These are phyloP conservation scores for Colletotrichum viniferum DNA, from an alignment of 2,329 filamentous ascomycete species.

Conservation along the genomic window DNA sequence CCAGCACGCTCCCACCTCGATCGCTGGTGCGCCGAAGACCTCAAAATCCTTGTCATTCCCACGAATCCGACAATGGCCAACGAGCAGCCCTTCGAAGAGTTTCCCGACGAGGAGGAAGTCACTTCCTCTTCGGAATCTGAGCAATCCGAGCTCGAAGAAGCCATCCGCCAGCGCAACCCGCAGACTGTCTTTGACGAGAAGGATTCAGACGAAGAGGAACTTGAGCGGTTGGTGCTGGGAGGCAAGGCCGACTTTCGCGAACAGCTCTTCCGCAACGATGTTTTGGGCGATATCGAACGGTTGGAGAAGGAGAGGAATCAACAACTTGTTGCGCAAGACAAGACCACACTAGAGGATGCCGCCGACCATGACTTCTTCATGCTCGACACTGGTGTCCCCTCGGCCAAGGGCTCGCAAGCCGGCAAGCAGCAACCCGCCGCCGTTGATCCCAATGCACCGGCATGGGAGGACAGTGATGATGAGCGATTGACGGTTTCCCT, in stretches of 20 bases:
- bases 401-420: slow-evolving; percentile 35
- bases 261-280: slow-evolving; percentile 67
- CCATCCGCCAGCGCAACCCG: slow-evolving; percentile 24
- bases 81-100: slow-evolving; percentile 22
- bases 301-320: slow-evolving; percentile 34
- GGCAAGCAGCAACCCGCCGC: slow-evolving; percentile 25
- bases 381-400: slow-evolving; percentile 69
- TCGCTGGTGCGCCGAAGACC: background rate
- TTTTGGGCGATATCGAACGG: slow-evolving; percentile 32
- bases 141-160: slow-evolving; percentile 29
- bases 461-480: slow-evolving; percentile 96
- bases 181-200: slow-evolving; percentile 58
- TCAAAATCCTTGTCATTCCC: background rate
- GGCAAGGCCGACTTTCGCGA: slow-evolving; percentile 82
- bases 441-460: slow-evolving; percentile 51
- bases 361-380: slow-evolving; percentile 87
- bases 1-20: background rate
- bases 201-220: slow-evolving; percentile 81
- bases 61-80: slow-evolving; percentile 17
- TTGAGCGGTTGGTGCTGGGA: slow-evolving; percentile 88
- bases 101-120: slow-evolving; percentile 21
- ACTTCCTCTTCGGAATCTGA: slow-evolving; percentile 15
- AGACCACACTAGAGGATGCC: slow-evolving; percentile 58
- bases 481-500: slow-evolving; percentile 86
- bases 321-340: slow-evolving; percentile 42